phyloP scores from a whole-genome alignment of 139 green algal species.

The Spirogloea muscicola region DNA sequence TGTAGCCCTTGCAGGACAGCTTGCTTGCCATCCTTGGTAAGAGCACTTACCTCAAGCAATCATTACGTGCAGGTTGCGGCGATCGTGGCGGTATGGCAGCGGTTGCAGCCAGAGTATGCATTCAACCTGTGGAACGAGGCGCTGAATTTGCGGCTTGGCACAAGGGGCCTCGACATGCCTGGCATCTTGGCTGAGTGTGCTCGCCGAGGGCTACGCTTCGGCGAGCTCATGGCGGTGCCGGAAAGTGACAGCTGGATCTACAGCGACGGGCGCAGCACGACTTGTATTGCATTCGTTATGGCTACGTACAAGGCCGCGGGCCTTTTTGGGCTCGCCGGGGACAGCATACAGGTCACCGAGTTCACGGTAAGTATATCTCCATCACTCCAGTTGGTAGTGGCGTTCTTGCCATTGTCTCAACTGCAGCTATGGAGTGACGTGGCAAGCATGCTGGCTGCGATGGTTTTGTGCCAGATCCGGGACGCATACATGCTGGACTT shows the following conservation, averaged over 20 bases:
- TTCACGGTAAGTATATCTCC: constrained; percentile 31
- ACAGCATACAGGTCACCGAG: constrained; percentile 32
- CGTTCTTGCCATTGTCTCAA: too few relatives aligned
- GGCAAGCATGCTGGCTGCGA: too few relatives aligned
- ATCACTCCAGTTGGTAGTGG: too few relatives aligned
- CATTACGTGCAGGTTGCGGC: constrained; percentile 35
- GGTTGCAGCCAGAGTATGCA: constrained; percentile 42
- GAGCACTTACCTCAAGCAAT: too few relatives aligned
- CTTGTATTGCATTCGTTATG: constrained; percentile 36
- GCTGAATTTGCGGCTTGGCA: constrained; percentile 41
- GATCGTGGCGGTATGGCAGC: constrained; percentile 29
- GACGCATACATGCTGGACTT: constrained; percentile 43
- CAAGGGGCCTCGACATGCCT: background rate
- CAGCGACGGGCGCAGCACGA: constrained; percentile 35
- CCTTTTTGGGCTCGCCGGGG: constrained; percentile 13
- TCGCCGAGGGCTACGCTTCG: constrained; percentile 24
- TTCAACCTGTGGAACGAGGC: constrained; percentile 38
- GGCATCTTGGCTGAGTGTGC: constrained; percentile 18
- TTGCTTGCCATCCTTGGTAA: too few relatives aligned
- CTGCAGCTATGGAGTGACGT: too few relatives aligned
- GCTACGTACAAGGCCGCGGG: constrained; percentile 28
- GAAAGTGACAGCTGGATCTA: constrained; percentile 45
- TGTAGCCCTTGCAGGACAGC: too few relatives aligned
- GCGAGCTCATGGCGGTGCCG: constrained; percentile 34
- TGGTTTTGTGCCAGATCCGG: constrained; percentile 10